Base-by-base conservation (phyloP, 192 early-diverging fungal species). In the Geosiphon pyriformis region DNA sequence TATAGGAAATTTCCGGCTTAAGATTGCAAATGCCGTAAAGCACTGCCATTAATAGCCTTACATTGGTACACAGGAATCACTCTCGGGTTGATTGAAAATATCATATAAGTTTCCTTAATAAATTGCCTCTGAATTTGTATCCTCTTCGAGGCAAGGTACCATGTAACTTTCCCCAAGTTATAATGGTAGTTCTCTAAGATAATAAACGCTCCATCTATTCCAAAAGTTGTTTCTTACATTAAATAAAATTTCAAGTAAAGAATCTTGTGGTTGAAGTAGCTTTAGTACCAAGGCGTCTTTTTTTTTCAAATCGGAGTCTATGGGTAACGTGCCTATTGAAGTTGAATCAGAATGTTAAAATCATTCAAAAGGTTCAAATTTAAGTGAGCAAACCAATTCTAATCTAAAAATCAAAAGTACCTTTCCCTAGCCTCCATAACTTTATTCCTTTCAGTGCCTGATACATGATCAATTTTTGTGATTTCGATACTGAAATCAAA, bases 361-460 rank as follows among this genome's bases (percentile, higher is more conserved):
- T 53, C 10, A 2, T 53, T 20, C 26, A 25, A 22, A 20, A 25
- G 10, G 22, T 22, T 32, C 15, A 32, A 57, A 20, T n/a, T 1
- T 33, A 18, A 8, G 55, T 15, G 20, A 6, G 29, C 20, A 33
- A 1, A 30, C 12, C 3, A n/a, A 57, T 31, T 4, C 30, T 34
- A 2, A 26, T 53, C 10, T 23, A 25, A 12, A 1, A 49, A 70
- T 34, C 30, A 1, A n/a, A 11, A 23, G 68, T 73, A 74, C 71
- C 81, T 70, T 83, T 84, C 37, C 91, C 93, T 72, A 96, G 81
- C 68, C 75, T 74, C 92, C 91, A 98, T 35, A 97, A 71, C 64
- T 92, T 89, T 64, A 96, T 76, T n/a, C 50, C 42, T 50, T 87
- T 81, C 11, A 77, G 77, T 65, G 80, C 86, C 64, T 85, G 81